phyloP scores from a whole-genome alignment of 257 asterid genomes.

The Gentiana straminea region DNA sequence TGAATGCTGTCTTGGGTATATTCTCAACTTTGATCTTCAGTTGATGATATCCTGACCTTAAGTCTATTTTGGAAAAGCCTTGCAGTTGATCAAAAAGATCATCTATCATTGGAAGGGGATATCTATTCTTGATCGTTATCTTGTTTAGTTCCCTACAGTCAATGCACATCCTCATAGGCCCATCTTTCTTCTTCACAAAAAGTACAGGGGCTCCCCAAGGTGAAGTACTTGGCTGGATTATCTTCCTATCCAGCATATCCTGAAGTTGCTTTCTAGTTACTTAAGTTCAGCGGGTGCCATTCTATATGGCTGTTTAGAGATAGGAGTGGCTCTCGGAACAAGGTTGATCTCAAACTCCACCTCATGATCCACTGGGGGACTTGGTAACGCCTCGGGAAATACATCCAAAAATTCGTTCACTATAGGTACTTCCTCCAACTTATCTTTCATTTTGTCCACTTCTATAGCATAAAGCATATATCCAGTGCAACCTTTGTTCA shows the following conservation, averaged over 20 bases:
- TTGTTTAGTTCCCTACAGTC: neutral
- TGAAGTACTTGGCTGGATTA: neutral
- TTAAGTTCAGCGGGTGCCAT: neutral
- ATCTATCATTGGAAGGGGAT: neutral
- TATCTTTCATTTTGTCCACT: no score
- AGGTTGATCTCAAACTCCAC: neutral
- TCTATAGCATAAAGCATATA: no score
- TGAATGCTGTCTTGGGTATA: no score
- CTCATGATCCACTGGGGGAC: neutral
- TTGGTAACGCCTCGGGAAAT: no score
- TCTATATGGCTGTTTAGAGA: neutral
- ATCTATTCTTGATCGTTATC: neutral
- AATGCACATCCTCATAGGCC: neutral
- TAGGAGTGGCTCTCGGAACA: neutral
- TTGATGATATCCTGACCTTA: no score
- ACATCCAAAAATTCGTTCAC: no score
- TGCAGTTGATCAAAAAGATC: neutral
- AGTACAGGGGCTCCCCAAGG: neutral
- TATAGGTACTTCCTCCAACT: no score
- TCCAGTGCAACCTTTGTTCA: no score
- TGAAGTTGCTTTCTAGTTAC: neutral
- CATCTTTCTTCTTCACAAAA: neutral
- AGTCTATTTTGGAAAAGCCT: neutral
- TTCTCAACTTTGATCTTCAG: no score
- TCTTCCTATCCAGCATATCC: no score